phyloP scores from a whole-genome alignment of 257 asterid genomes.

The Leptodermis oblonga region DNA sequence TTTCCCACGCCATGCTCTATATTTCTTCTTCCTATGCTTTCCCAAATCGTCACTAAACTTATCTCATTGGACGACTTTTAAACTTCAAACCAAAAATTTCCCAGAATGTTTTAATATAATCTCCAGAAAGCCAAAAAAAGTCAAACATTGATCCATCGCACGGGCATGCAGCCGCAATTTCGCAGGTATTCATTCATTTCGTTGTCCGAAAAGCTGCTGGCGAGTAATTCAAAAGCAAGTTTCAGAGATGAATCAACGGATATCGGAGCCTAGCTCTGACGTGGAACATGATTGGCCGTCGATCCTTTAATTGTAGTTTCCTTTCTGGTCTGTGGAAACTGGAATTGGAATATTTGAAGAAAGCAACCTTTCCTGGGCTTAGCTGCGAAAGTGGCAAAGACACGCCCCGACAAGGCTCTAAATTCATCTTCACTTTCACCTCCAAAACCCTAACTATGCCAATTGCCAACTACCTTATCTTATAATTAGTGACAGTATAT shows the following conservation, averaged over 20 bases:
- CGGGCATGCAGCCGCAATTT: conserved; percentile 29
- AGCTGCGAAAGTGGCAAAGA: not conserved
- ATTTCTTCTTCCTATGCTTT: not conserved
- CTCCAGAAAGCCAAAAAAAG: not conserved
- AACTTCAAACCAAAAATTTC: not conserved
- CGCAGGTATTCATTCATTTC: conserved; percentile 10
- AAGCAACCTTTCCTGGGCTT: conserved; percentile 8
- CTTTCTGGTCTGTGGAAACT: not conserved
- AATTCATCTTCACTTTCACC: not conserved
- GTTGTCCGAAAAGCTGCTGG: conserved; percentile 10
- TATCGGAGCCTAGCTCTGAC: conserved; percentile 9
- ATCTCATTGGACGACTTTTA: conserved; percentile 5
- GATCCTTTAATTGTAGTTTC: too few species aligned
- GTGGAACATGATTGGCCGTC: conserved; percentile 16
- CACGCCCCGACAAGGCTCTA: conserved; percentile 7
- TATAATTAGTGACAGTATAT: too few species aligned
- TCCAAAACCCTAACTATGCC: conserved; percentile 1
- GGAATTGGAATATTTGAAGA: too few species aligned
- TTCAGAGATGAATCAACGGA: too few species aligned
- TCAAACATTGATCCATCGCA: conserved; percentile 13
- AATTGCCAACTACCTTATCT: too few species aligned
- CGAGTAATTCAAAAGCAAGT: not conserved
- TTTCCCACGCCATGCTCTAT: conserved; percentile 24
- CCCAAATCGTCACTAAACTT: not conserved
- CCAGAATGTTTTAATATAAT: too few species aligned